Evolutionary conservation across 441 rosid genomes (phyloP).

Genomic region (Isatis lusitanica): DNA sequence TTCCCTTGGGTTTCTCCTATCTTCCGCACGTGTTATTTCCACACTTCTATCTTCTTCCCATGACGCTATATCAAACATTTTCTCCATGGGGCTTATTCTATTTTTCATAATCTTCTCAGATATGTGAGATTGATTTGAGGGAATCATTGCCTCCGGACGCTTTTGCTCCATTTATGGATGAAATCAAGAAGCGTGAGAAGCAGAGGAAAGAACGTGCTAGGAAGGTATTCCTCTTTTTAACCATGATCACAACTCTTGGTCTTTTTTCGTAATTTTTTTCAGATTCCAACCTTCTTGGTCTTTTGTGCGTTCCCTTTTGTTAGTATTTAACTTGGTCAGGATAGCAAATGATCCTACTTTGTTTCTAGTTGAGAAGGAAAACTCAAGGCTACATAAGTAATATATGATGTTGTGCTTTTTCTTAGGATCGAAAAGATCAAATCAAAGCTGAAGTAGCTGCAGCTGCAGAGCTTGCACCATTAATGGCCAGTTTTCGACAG

Average conservation of each 20-base stretch:
- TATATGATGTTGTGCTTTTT: slow-evolving; percentile 26
- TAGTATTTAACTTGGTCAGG: slow-evolving; percentile 37
- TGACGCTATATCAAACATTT: not conserved
- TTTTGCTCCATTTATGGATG: slow-evolving; percentile 79
- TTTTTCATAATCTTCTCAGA: slow-evolving; percentile 45
- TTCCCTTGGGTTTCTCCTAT: not conserved
- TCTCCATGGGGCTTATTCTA: not conserved
- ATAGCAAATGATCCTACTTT: no score
- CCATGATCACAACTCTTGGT: not conserved
- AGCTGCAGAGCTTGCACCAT: slow-evolving; percentile 54
- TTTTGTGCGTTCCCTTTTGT: slow-evolving; percentile 25
- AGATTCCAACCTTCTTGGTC: not conserved
- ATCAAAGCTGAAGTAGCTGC: slow-evolving; percentile 71
- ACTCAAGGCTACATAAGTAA: slow-evolving; percentile 19
- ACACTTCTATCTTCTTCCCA: not conserved
- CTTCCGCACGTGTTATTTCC: not conserved
- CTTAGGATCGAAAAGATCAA: slow-evolving; percentile 75
- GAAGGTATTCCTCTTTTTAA: slow-evolving; percentile 49
- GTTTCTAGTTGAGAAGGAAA: not conserved
- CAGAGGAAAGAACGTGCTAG: slow-evolving; percentile 75
- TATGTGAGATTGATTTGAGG: slow-evolving; percentile 88
- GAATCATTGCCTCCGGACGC: slow-evolving; percentile 63
- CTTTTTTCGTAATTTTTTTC: not conserved
- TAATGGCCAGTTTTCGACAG: slow-evolving; percentile 42
- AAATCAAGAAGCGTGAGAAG: slow-evolving; percentile 84